phyloP scores from a whole-genome alignment of 768 basidiomycete genomes.

The Tulasnella sp. region DNA sequence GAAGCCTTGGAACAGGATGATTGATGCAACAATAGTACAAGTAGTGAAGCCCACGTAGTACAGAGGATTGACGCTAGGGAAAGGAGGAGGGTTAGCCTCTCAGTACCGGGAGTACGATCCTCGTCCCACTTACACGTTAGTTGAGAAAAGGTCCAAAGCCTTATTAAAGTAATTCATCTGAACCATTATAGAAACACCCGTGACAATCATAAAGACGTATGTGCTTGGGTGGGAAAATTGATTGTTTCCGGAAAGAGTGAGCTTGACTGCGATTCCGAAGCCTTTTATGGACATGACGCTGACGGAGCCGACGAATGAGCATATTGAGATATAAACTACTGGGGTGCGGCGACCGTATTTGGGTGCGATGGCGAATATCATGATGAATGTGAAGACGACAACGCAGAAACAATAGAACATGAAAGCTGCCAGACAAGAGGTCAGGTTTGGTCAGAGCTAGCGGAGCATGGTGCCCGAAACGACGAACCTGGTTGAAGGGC shows the following conservation, averaged over 20 bases:
- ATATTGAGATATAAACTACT: conserved; percentile 92
- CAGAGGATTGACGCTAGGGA: conserved; percentile 86
- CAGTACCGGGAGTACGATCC: not conserved
- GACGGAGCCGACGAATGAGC: conserved; percentile 92
- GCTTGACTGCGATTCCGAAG: conserved; percentile 94
- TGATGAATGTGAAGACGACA: conserved; percentile 74
- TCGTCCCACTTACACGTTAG: conserved; percentile 78
- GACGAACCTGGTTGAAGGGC: conserved; percentile 87
- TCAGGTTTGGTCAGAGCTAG: not conserved
- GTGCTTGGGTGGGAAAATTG: conserved; percentile 94
- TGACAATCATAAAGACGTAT: conserved; percentile 90
- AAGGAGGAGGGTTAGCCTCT: conserved; percentile 1
- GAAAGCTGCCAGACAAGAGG: conserved; percentile 79
- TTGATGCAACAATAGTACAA: conserved; percentile 88
- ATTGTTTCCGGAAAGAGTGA: conserved; percentile 90
- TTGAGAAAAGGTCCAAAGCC: conserved; percentile 93
- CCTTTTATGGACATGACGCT: conserved; percentile 99
- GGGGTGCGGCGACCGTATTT: conserved; percentile 86
- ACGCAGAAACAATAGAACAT: conserved; percentile 87
- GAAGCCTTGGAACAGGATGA: conserved; percentile 97
- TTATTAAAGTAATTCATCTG: conserved; percentile 99
- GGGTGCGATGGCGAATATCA: conserved; percentile 87
- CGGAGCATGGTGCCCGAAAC: not conserved
- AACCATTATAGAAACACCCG: conserved; percentile 80
- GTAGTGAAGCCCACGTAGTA: conserved; percentile 98